These are phyloP conservation scores for Marasmius tenuissimus DNA, from an alignment of 1,284 basidiomycete genomes.

Conservation along the genomic window DNA sequence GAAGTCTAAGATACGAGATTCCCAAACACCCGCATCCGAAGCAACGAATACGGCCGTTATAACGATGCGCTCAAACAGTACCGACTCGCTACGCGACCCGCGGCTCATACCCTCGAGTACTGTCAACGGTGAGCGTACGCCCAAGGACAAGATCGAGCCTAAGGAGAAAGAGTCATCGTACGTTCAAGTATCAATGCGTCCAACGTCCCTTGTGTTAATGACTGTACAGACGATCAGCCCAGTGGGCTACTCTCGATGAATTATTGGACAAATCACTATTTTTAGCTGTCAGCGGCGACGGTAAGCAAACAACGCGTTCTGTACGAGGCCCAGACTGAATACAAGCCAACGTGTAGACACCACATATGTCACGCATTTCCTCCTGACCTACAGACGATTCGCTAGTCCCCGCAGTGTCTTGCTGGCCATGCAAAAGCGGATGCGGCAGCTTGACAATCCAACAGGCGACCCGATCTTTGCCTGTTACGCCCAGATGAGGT, in stretches of 20 bases:
- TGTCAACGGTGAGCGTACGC: conserved; percentile 12
- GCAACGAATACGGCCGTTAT: conserved; percentile 32
- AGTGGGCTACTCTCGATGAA: conserved; percentile 74
- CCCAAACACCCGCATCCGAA: conserved; percentile 36
- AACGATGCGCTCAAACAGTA: conserved; percentile 5
- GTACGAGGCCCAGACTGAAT: conserved; percentile 7
- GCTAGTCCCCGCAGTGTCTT: conserved; percentile 71
- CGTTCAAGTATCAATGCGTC: not conserved
- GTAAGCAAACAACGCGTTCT: conserved; percentile 37
- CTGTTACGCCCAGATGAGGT: conserved; percentile 83
- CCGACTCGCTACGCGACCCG: conserved; percentile 5
- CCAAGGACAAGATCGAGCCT: conserved; percentile 21
- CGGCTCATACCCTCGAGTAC: conserved; percentile 20
- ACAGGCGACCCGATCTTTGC: conserved; percentile 80
- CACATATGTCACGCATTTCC: conserved; percentile 72
- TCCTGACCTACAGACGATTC: conserved; percentile 79
- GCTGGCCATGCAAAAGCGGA: conserved; percentile 82
- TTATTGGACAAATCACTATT: conserved; percentile 77
- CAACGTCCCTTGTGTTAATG: conserved; percentile 5
- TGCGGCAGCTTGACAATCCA: conserved; percentile 71
- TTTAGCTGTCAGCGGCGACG: conserved; percentile 74
- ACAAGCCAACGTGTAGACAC: conserved; percentile 49
- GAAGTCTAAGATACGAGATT: conserved; percentile 3
- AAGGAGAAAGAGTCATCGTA: conserved; percentile 40
- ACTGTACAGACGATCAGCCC: conserved; percentile 52